These are phyloP conservation scores for Seminavis robusta DNA, from an alignment of 108 stramenopile species.

Conservation along the genomic window DNA sequence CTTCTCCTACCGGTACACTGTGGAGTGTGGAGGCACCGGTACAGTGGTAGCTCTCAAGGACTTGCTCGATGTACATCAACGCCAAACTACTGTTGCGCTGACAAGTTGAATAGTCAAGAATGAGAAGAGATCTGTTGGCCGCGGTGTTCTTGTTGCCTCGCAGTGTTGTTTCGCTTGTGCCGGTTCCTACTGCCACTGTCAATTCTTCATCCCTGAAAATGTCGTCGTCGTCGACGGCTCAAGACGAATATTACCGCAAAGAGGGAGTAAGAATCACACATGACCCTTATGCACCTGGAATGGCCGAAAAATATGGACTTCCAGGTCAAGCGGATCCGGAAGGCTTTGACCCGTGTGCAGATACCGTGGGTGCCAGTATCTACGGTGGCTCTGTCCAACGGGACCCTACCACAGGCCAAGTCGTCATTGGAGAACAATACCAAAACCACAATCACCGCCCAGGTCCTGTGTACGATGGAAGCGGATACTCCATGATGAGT, in stretches of 20 bases:
- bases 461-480: conserved; percentile 78
- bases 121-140: too few species aligned
- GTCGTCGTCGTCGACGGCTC: too few species aligned
- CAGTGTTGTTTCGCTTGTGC: too few species aligned
- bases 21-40: too few species aligned
- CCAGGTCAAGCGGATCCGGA: conserved; percentile 65
- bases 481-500: conserved; percentile 60
- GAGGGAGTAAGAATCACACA: conserved; percentile 71
- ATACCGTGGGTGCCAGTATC: conserved; percentile 80
- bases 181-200: too few species aligned
- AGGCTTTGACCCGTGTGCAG: conserved; percentile 81
- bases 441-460: conserved; percentile 79
- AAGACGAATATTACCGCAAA: conserved; percentile 46
- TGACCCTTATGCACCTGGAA: conserved; percentile 71
- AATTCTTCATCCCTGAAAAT: too few species aligned
- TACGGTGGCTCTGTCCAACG: conserved; percentile 77
- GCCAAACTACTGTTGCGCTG: too few species aligned
- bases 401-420: conserved; percentile 30
- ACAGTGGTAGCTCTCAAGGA: too few species aligned
- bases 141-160: too few species aligned
- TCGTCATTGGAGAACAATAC: conserved; percentile 73
- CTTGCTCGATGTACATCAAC: too few species aligned
- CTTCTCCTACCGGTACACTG: too few species aligned
- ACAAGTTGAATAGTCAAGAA: too few species aligned
- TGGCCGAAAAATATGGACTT: conserved; percentile 75